phyloP scores from a whole-genome alignment of 2,329 filamentous ascomycete species.

The Cercospora janseana region DNA sequence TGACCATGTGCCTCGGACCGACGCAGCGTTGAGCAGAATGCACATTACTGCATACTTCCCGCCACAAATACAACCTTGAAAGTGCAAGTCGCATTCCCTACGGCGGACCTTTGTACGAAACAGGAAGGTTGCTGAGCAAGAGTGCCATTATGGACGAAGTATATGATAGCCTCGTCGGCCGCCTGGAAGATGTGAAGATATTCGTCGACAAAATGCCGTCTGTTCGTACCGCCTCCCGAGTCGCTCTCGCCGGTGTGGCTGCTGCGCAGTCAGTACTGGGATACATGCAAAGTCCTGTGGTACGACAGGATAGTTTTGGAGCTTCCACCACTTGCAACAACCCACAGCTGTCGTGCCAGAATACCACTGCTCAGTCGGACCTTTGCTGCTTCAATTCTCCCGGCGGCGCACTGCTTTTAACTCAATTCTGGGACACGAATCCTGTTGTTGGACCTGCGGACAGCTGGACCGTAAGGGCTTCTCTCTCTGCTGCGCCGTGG shows the following conservation, averaged over 20 bases:
- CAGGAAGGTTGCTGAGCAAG: constrained; percentile 13
- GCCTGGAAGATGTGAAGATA: constrained; percentile 15
- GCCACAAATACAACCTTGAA: neutral
- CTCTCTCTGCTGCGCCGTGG: neutral
- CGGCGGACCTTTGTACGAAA: constrained; percentile 10
- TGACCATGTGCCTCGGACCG: constrained; percentile 8
- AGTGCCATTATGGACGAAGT: constrained; percentile 9
- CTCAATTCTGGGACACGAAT: constrained; percentile 74
- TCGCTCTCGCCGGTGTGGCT: constrained; percentile 33
- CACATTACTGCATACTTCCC: constrained; percentile 1
- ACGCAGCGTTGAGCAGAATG: constrained; percentile 6
- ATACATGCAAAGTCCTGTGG: constrained; percentile 21
- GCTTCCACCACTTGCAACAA: constrained; percentile 37
- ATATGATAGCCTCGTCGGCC: constrained; percentile 14
- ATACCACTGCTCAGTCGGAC: constrained; percentile 59
- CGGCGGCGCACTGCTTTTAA: constrained; percentile 68
- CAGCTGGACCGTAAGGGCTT: constrained; percentile 58
- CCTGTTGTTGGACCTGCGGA: constrained; percentile 64
- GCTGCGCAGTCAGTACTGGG: constrained; percentile 32
- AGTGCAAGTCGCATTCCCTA: neutral
- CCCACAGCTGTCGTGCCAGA: constrained; percentile 61
- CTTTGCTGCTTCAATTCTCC: constrained; percentile 74
- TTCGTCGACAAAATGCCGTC: constrained; percentile 34
- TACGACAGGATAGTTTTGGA: constrained; percentile 9
- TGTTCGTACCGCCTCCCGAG: constrained; percentile 26